Conservation (phyloP, 2,329 filamentous ascomycete species). For the Drechslerella stenobrocha region DNA sequence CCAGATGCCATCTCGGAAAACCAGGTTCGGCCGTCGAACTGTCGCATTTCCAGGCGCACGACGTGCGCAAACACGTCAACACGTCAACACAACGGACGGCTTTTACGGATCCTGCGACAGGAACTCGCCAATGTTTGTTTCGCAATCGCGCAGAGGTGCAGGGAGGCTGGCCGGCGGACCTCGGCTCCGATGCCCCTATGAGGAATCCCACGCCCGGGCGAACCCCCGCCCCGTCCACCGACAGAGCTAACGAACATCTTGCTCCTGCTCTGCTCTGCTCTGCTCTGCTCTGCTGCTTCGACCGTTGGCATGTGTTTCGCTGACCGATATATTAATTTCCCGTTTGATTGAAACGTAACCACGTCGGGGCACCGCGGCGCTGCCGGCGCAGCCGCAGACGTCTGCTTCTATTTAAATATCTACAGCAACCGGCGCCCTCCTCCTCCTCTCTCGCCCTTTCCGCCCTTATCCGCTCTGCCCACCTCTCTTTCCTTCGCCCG, state of each 20-base stretch:
- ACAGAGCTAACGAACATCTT: too few species aligned
- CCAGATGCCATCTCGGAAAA: too few species aligned
- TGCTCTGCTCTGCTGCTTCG: not conserved
- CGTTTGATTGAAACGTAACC: slow-evolving; percentile 3
- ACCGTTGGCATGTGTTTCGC: slow-evolving; percentile 35
- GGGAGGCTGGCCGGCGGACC: not conserved
- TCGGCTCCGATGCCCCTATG: not conserved
- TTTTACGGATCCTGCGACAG: too few species aligned
- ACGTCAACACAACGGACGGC: not conserved
- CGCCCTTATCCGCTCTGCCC: slow-evolving; percentile 1
- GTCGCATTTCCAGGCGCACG: slow-evolving; percentile 2
- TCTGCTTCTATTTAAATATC: too few species aligned
- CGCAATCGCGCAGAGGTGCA: not conserved
- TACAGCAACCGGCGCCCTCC: too few species aligned
- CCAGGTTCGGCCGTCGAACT: too few species aligned
- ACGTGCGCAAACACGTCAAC: not conserved
- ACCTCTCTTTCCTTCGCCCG: slow-evolving; percentile 19
- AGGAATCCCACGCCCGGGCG: not conserved
- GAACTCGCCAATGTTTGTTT: slow-evolving; percentile 1
- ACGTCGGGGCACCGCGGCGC: slow-evolving; percentile 12
- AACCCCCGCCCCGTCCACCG: not conserved
- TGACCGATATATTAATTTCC: slow-evolving; percentile 19
- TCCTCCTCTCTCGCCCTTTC: not conserved
- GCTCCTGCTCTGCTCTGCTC: too few species aligned
- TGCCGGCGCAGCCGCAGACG: too few species aligned